Evolutionary conservation across 2,329 filamentous ascomycete genomes (phyloP), one percentile per base, ranked within the genome.

Genomic region (Cucurbitaria berberidis): DNA sequence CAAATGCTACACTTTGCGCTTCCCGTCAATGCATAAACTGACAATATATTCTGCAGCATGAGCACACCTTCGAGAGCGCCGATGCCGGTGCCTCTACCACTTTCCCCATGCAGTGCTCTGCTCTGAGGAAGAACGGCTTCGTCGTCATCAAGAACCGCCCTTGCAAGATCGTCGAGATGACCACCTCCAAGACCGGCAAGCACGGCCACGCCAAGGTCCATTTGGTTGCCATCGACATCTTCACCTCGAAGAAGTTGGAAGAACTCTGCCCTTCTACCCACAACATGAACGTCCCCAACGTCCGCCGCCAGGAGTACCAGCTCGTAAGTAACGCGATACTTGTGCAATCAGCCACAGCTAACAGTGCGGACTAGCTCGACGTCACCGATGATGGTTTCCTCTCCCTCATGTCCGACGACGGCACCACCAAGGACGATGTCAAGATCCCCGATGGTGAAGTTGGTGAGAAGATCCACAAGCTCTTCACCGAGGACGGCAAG

Each of bases 101-200:
- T 77, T 97, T 78, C 84, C 95, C 95, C 73, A 96, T 96, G 91
- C 95, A 99, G 87, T 99, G 95, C 84, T 99, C 96, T 84, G 93
- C 96, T 75, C 87, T 99, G 86, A 90, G 95, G 80, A 98, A 99
- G 93, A 96, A 96, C 89, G 93, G 95, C 69, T 89, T 90, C 86
- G 95, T 99, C 80, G 89, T 93, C 80, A 98, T 99, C 84, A 99
- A 99, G 89, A 83, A 85, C 82, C 95, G 95, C 74, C 96, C 95
- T 74, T 99, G 95, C 93, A 99, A 98, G 90, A 99, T 99, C 75
- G 91, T 98, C 81, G 95, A 99, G 78, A 99, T 99, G 96, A 96
- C 92, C 71, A 99, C 95, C 84, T 99, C 95, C 81, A 99, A 99
- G 93, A 99, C 95, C 70, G 95, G 95, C 83, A 99, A 99, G 91